A percentile compares a stretch with the other conserved stretches of the same genome.
These are phyloP conservation scores for Anthracocystis walkeri DNA, from an alignment of 1,284 basidiomycete species.

Conservation along the genomic window DNA sequence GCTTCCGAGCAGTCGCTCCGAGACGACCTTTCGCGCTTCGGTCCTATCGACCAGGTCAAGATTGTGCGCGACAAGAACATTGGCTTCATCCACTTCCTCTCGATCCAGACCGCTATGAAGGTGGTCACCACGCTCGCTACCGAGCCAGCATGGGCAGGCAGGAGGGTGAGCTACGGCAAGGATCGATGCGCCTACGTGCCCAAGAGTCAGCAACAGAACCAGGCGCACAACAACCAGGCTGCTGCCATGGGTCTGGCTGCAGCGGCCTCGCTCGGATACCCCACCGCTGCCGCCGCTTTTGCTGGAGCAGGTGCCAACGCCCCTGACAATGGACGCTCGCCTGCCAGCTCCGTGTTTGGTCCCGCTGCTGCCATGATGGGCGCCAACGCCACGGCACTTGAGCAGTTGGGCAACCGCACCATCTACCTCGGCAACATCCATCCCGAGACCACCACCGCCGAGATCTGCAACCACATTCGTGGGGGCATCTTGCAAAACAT, in stretches of 20 bases:
- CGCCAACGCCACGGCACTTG: conserved; percentile 46
- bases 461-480: conserved; percentile 69
- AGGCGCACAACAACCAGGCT: conserved; percentile 68
- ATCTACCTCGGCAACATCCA: conserved; percentile 69
- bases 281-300: conserved; percentile 57
- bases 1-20: conserved; percentile 62
- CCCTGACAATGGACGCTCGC: conserved; percentile 40
- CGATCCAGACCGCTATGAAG: conserved; percentile 67
- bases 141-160: conserved; percentile 63
- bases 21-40: conserved; percentile 64
- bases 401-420: conserved; percentile 68
- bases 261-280: conserved; percentile 67
- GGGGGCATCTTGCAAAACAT: conserved; percentile 68
- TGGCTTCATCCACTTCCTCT: conserved; percentile 68
- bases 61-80: conserved; percentile 69
- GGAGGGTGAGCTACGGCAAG: conserved; percentile 67
- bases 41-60: conserved; percentile 69
- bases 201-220: conserved; percentile 68
- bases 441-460: conserved; percentile 66
- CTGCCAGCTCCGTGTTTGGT: conserved; percentile 49
- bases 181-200: conserved; percentile 69
- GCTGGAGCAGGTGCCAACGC: conserved; percentile 18
- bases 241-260: conserved; percentile 68
- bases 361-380: conserved; percentile 53
- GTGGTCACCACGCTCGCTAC: conserved; percentile 63